Conservation (phyloP, 2,329 filamentous ascomycete genomes). For the Raffaelea ambrosiae region DNA sequence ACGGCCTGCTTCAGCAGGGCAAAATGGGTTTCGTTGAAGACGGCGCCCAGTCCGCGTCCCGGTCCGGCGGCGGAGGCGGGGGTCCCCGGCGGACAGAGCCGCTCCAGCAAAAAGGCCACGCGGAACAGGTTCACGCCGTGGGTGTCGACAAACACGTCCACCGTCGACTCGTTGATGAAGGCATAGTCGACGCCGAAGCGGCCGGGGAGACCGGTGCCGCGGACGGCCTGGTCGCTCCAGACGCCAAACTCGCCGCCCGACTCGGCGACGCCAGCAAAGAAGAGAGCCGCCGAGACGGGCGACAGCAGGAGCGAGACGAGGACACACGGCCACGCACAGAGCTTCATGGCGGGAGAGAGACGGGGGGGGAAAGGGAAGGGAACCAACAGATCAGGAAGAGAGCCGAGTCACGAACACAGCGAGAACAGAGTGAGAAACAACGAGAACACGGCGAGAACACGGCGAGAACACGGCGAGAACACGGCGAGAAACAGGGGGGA, state of each 20-base stretch:
- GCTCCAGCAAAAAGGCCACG: constrained; percentile 40
- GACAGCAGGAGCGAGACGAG: constrained; percentile 9
- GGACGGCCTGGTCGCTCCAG: constrained; percentile 25
- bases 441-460: no score
- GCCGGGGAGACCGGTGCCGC: constrained; percentile 37
- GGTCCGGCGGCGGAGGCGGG: no score
- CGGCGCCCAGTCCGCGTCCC: constrained; percentile 37
- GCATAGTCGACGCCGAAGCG: constrained; percentile 39
- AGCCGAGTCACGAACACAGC: no score
- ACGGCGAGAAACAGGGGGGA: no score
- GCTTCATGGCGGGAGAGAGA: constrained; percentile 15
- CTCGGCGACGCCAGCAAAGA: constrained; percentile 38
- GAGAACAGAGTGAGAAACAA: no score
- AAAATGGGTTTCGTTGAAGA: constrained; percentile 43
- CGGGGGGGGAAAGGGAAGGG: no score
- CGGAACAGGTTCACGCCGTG: constrained; percentile 39
- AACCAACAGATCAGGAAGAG: no score
- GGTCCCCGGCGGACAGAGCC: constrained; percentile 36
- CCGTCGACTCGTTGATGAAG: constrained; percentile 36
- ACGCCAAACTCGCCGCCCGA: constrained; percentile 38
- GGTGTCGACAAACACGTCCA: constrained; percentile 36
- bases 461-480: no score
- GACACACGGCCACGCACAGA: constrained; percentile 6
- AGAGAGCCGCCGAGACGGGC: constrained; percentile 32
- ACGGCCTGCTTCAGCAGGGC: constrained; percentile 34